phyloP scores from a whole-genome alignment of 2,329 filamentous ascomycete species.

The Claviceps arundinis region DNA sequence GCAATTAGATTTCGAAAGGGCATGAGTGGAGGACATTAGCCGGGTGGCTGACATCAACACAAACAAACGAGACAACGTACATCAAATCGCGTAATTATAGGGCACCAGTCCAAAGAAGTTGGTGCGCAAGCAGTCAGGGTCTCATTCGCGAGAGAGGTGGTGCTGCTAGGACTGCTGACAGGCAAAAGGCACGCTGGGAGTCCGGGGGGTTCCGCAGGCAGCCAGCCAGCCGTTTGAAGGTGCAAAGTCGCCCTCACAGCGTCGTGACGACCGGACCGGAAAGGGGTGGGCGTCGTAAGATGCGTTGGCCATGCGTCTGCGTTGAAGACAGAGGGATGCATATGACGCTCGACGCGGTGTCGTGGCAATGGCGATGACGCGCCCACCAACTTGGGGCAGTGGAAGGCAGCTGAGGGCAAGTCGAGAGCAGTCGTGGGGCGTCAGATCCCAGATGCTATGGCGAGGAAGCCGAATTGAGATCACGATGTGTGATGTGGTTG shows the following conservation, averaged over 20 bases:
- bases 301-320: neutral
- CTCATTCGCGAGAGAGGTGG: neutral
- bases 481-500: neutral
- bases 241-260: neutral
- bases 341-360: neutral
- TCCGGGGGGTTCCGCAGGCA: neutral
- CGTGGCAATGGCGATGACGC: neutral
- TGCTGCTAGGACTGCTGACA: neutral
- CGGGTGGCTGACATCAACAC: neutral
- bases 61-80: slow-evolving; percentile 2
- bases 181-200: neutral
- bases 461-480: neutral
- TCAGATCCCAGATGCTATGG: neutral
- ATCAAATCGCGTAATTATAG: slow-evolving; percentile 1
- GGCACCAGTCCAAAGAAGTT: slow-evolving; percentile 3
- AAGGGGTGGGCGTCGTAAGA: neutral
- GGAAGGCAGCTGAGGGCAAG: neutral
- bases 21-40: neutral
- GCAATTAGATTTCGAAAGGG: slow-evolving; percentile 2
- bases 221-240: neutral
- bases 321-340: neutral
- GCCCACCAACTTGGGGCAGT: neutral
- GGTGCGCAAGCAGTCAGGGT: slow-evolving; percentile 1
- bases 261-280: neutral
- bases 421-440: neutral